These are phyloP conservation scores for Pleodorina starrii DNA, from an alignment of 139 green algal species.

Conservation along the genomic window DNA sequence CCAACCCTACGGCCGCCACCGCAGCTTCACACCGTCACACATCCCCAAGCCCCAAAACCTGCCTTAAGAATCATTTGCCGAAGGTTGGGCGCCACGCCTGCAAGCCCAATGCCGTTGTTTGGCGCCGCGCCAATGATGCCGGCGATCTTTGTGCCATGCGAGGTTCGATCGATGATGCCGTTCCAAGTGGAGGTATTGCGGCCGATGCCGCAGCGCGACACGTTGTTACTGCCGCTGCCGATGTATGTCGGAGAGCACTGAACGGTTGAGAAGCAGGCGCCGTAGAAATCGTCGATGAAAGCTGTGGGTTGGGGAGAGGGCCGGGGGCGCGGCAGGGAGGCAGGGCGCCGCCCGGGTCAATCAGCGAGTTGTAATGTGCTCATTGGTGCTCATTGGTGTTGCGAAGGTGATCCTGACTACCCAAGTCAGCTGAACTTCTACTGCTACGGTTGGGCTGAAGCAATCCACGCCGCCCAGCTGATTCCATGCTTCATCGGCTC, in stretches of 20 bases:
- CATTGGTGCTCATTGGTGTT: no score
- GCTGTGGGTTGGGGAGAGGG: not conserved
- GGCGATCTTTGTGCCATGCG: slow-evolving; percentile 43
- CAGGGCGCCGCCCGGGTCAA: no score
- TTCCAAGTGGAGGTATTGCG: slow-evolving; percentile 1
- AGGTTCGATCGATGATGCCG: not conserved
- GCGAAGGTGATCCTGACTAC: no score
- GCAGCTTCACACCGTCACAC: no score
- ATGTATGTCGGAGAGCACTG: not conserved
- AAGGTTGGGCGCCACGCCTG: slow-evolving; percentile 31
- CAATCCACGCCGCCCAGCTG: no score
- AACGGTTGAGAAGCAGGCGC: slow-evolving; percentile 1
- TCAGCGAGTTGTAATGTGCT: no score
- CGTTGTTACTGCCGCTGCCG: slow-evolving; percentile 10
- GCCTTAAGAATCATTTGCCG: slow-evolving; percentile 43
- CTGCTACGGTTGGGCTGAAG: no score
- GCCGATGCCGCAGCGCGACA: slow-evolving; percentile 11
- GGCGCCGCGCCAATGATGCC: slow-evolving; percentile 23
- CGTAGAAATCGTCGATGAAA: slow-evolving; percentile 31
- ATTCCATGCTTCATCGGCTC: no score
- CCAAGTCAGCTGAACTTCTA: no score
- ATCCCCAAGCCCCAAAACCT: no score
- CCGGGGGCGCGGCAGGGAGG: no score
- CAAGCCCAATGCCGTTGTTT: slow-evolving; percentile 17
- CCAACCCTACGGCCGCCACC: no score